Percentiles rank a stretch among this genome's conserved stretches.
Conservation (phyloP, 257 asterid species). For the Solanum etuberosum region DNA sequence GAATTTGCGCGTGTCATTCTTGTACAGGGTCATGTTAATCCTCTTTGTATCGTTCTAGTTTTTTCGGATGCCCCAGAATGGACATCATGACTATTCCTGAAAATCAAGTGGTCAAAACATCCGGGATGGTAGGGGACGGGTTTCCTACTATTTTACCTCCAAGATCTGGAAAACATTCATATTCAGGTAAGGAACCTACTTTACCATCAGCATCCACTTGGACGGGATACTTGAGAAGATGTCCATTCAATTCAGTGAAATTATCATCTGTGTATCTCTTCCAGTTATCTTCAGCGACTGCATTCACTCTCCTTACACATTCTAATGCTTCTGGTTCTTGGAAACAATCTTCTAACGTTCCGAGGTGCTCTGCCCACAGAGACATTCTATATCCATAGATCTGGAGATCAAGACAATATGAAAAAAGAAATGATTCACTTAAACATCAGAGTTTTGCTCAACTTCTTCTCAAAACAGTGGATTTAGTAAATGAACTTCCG, state of each 20-base stretch:
- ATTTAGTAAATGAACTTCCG: not conserved
- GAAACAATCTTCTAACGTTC: constrained; percentile 36
- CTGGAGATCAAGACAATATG: constrained; percentile 18
- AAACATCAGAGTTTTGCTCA: not conserved
- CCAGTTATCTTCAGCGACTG: constrained; percentile 67
- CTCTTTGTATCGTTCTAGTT: not conserved
- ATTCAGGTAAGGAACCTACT: constrained; percentile 45
- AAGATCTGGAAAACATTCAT: constrained; percentile 66
- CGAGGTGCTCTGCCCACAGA: constrained; percentile 89
- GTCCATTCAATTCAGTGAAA: constrained; percentile 49
- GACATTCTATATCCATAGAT: constrained; percentile 78
- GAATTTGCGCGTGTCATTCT: not conserved
- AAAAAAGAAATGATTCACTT: not conserved
- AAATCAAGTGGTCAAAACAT: constrained; percentile 54
- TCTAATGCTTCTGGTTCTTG: constrained; percentile 41
- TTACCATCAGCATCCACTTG: constrained; percentile 52
- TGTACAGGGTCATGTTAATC: not conserved
- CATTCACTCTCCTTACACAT: constrained; percentile 62
- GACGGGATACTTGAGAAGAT: constrained; percentile 77
- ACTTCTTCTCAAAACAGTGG: not conserved
- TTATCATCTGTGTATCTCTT: constrained; percentile 33
- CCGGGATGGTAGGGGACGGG: constrained; percentile 57
- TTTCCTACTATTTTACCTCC: constrained; percentile 82
- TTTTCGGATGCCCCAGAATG: not conserved
- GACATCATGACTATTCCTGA: not conserved